Conservation (phyloP, 345 rosid genomes). For the Punica granatum region DNA sequence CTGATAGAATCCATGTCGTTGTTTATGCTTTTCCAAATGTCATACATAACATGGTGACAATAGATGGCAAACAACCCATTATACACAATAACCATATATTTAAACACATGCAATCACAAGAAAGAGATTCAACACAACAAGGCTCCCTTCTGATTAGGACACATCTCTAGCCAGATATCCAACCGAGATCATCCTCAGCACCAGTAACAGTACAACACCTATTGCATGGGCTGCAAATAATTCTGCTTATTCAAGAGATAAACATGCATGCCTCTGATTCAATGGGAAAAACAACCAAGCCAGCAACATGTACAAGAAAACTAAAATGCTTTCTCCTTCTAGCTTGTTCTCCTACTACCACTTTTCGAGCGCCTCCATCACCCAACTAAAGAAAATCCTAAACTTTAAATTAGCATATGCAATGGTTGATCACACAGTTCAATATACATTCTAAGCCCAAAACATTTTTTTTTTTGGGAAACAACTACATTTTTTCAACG, state of each 20-base stretch:
- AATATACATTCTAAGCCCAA: background rate
- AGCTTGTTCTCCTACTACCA: too few relatives aligned
- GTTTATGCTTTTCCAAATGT: background rate
- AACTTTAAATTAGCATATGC: background rate
- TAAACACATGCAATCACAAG: background rate
- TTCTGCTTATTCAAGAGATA: background rate
- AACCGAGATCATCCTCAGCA: background rate
- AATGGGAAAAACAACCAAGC: background rate
- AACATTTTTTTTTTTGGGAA: background rate
- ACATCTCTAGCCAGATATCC: background rate
- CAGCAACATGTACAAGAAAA: background rate
- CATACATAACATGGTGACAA: background rate
- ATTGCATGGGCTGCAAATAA: background rate
- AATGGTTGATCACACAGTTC: background rate
- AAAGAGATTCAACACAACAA: background rate
- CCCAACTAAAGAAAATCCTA: background rate
- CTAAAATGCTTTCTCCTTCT: background rate
- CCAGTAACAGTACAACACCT: background rate
- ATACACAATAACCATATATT: background rate
- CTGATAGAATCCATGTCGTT: background rate
- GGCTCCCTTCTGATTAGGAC: background rate
- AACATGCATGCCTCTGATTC: background rate
- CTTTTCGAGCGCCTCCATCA: background rate
- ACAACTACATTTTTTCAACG: background rate
- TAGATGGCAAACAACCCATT: background rate